Conservation (phyloP, 2,329 filamentous ascomycete species). For the Apiospora pterosperma region DNA sequence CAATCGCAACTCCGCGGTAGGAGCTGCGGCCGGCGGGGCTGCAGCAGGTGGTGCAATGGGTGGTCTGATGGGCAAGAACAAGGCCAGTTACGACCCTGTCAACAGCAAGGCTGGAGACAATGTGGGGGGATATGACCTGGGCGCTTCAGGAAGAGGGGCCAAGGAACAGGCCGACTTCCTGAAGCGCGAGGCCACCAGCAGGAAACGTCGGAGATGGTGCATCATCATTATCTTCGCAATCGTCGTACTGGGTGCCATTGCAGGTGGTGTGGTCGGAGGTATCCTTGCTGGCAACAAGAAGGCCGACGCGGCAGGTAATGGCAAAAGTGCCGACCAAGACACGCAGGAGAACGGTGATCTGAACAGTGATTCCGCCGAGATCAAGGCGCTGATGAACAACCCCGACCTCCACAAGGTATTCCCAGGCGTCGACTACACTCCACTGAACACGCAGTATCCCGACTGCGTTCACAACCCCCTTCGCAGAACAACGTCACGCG, state of each 20-base stretch:
- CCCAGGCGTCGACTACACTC: slow-evolving; percentile 92
- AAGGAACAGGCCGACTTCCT: slow-evolving; percentile 68
- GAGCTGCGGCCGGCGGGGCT: slow-evolving; percentile 41
- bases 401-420: slow-evolving; percentile 85
- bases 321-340: slow-evolving; percentile 58
- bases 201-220: slow-evolving; percentile 67
- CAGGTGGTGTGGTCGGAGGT: slow-evolving; percentile 63
- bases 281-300: slow-evolving; percentile 42
- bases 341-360: slow-evolving; percentile 64
- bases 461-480: slow-evolving; percentile 74
- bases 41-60: slow-evolving; percentile 37
- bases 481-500: slow-evolving; percentile 94
- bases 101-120: slow-evolving; percentile 25
- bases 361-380: slow-evolving; percentile 70
- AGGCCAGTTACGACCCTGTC: slow-evolving; percentile 55
- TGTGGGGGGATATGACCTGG: slow-evolving; percentile 31
- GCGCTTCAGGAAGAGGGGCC: slow-evolving; percentile 28
- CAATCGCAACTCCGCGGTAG: slow-evolving; percentile 41
- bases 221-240: slow-evolving; percentile 62
- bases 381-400: slow-evolving; percentile 80
- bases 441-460: slow-evolving; percentile 86
- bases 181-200: slow-evolving; percentile 52
- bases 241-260: slow-evolving; percentile 66
- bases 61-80: slow-evolving; percentile 30
- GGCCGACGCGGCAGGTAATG: slow-evolving; percentile 27